phyloP scores from a whole-genome alignment of 2,329 filamentous ascomycete genomes.

The Mollisia scopiformis region DNA sequence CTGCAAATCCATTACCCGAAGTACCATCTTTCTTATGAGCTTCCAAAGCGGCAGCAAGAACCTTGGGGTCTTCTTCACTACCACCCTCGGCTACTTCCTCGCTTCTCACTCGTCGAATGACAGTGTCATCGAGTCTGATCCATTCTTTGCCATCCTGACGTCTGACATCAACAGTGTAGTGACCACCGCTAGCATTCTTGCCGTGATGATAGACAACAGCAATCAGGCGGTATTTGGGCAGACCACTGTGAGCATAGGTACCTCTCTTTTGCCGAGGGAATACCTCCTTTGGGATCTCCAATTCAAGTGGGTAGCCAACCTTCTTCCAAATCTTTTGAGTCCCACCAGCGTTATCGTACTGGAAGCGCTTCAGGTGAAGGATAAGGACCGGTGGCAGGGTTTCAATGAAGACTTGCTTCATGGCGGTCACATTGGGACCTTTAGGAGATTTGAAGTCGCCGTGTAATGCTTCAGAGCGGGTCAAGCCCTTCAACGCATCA shows the following conservation, averaged over 20 bases:
- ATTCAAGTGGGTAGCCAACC: conserved; percentile 89
- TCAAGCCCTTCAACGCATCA: conserved; percentile 85
- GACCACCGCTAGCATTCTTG: conserved; percentile 92
- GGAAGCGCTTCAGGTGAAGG: conserved; percentile 94
- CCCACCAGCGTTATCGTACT: conserved; percentile 85
- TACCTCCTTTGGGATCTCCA: conserved; percentile 90
- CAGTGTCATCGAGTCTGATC: conserved; percentile 94
- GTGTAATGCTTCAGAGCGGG: conserved; percentile 80
- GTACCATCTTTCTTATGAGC: conserved; percentile 61
- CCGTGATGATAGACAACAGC: conserved; percentile 97
- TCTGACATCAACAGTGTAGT: conserved; percentile 97
- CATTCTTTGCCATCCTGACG: conserved; percentile 94
- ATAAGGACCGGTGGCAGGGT: conserved; percentile 89
- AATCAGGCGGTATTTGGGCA: conserved; percentile 84
- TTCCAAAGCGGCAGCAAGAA: conserved; percentile 67
- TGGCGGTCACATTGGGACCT: conserved; percentile 76
- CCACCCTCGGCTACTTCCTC: conserved; percentile 90
- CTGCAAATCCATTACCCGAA: conserved; percentile 74
- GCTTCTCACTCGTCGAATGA: conserved; percentile 80
- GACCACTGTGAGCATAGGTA: conserved; percentile 65
- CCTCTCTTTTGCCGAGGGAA: conserved; percentile 76
- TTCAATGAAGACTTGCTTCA: conserved; percentile 95
- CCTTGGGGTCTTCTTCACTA: conserved; percentile 75
- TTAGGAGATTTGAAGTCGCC: conserved; percentile 82
- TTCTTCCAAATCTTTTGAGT: conserved; percentile 99